Conservation (phyloP, 2,329 filamentous ascomycete species). For the Hypoxylon sp. region DNA sequence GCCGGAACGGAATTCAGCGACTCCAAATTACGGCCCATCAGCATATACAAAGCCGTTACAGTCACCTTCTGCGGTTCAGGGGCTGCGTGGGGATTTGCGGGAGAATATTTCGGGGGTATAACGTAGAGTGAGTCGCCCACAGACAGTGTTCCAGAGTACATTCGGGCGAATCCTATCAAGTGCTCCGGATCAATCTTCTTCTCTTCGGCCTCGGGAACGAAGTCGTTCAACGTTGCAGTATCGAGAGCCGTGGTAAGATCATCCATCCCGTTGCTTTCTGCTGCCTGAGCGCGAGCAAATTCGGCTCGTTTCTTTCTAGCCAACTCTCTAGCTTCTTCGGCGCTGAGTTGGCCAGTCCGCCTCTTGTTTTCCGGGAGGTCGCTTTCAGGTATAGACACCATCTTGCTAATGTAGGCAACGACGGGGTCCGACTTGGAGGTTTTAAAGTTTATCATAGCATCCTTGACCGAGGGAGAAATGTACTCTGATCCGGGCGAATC, state of each 20-base stretch:
- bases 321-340: slow-evolving; percentile 90
- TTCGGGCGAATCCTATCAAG: slow-evolving; percentile 92
- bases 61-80: slow-evolving; percentile 86
- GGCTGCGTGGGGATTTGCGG: slow-evolving; percentile 77
- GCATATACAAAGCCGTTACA: slow-evolving; percentile 89
- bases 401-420: slow-evolving; percentile 97
- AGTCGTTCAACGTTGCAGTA: slow-evolving; percentile 71
- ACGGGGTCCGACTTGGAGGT: slow-evolving; percentile 79
- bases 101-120: slow-evolving; percentile 92
- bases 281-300: slow-evolving; percentile 82
- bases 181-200: slow-evolving; percentile 83
- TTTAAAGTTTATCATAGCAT: slow-evolving; percentile 88
- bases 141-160: slow-evolving; percentile 90
- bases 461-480: slow-evolving; percentile 77
- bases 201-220: slow-evolving; percentile 63
- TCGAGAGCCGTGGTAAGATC: slow-evolving; percentile 73
- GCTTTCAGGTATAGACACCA: slow-evolving; percentile 95
- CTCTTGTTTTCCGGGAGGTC: slow-evolving; percentile 91
- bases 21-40: slow-evolving; percentile 94
- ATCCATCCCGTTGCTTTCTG: slow-evolving; percentile 66
- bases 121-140: slow-evolving; percentile 95
- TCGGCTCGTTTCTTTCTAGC: slow-evolving; percentile 91
- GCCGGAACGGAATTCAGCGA: slow-evolving; percentile 87
- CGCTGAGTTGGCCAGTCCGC: slow-evolving; percentile 78
- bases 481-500: slow-evolving; percentile 81